A percentile compares a stretch with the other conserved stretches of the same genome.
Evolutionary conservation across 306 rosid species (phyloP).

Genomic region (Alnus glutinosa): DNA sequence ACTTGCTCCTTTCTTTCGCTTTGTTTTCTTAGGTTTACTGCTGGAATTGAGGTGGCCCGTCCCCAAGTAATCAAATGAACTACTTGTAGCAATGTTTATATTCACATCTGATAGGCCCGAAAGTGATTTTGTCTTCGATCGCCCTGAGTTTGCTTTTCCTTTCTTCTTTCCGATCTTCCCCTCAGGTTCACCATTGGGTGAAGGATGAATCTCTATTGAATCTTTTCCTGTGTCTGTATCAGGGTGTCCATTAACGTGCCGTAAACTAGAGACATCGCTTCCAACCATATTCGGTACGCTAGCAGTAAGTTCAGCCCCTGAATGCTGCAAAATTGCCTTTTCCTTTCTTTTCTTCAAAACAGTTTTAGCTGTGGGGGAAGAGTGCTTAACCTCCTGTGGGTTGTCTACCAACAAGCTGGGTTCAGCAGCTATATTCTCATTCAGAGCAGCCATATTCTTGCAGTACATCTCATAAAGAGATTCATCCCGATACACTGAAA

Average conservation of each 20-base stretch:
- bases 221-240: slow-evolving; percentile 18
- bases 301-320: slow-evolving; percentile 41
- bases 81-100: slow-evolving; percentile 22
- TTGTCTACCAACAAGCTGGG: slow-evolving; percentile 27
- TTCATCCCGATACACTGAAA: slow-evolving; percentile 61
- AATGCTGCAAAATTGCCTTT: slow-evolving; percentile 20
- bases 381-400: slow-evolving; percentile 21
- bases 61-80: slow-evolving; percentile 27
- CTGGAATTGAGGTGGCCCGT: slow-evolving; percentile 6
- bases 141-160: slow-evolving; percentile 34
- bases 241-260: slow-evolving; percentile 24
- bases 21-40: slow-evolving; percentile 34
- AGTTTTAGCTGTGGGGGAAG: slow-evolving; percentile 19
- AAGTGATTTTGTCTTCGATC: slow-evolving; percentile 54
- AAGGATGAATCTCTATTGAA: slow-evolving; percentile 13
- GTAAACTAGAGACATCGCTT: slow-evolving; percentile 14
- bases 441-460: slow-evolving; percentile 20
- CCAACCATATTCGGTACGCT: slow-evolving; percentile 21
- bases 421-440: slow-evolving; percentile 31
- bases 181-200: slow-evolving; percentile 8
- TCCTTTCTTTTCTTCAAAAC: slow-evolving; percentile 35
- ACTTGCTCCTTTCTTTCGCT: slow-evolving; percentile 29
- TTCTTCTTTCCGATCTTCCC: slow-evolving; percentile 33
- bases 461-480: slow-evolving; percentile 30
- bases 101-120: slow-evolving; percentile 61